Evolutionary conservation across 768 basidiomycete genomes (phyloP), one percentile per base, ranked within the genome.

Genomic region (Dioszegia crocea): DNA sequence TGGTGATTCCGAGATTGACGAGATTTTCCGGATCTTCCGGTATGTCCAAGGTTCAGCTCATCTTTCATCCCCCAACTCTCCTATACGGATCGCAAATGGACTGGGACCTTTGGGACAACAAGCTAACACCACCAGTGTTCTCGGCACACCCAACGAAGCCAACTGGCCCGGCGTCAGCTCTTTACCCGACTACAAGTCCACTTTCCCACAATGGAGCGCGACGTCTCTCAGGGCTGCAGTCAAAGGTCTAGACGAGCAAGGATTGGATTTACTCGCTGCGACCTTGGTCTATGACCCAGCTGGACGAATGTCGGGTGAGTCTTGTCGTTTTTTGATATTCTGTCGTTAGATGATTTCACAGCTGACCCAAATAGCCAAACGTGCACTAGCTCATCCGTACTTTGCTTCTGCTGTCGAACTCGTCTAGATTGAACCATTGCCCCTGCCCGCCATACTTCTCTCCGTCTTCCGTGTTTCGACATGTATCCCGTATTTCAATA

Each of bases 21-120:
- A 99, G 81, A 98, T 98, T 64, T 98, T 98, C 84, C 88, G 91
- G 78, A 99, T 99, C 71, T 99, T 98, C 83, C 85, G 90, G 96
- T 93, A 62, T 52, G 82, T 77, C 44, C 43, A 19, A 17, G 21
- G 17, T 60, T 23, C 47, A 12, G 27, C 17, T 21, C 16, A 43
- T 56, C 60, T n/a, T 23, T n/a, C n/a, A n/a, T n/a, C n/a, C n/a
- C n/a, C n/a, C n/a, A n/a, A n/a, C n/a, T n/a, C n/a, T n/a, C n/a
- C n/a, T n/a, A n/a, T n/a, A n/a, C n/a, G n/a, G n/a, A n/a, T n/a
- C n/a, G n/a, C n/a, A n/a, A n/a, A n/a, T n/a, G n/a, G n/a, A n/a
- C n/a, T n/a, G n/a, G n/a, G n/a, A n/a, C n/a, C n/a, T n/a, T n/a
- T n/a, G n/a, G n/a, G n/a, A n/a, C n/a, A n/a, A n/a, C n/a, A n/a